These are phyloP conservation scores for Pyrenophora graminea DNA, from an alignment of 2,329 filamentous ascomycete species.

Conservation along the genomic window DNA sequence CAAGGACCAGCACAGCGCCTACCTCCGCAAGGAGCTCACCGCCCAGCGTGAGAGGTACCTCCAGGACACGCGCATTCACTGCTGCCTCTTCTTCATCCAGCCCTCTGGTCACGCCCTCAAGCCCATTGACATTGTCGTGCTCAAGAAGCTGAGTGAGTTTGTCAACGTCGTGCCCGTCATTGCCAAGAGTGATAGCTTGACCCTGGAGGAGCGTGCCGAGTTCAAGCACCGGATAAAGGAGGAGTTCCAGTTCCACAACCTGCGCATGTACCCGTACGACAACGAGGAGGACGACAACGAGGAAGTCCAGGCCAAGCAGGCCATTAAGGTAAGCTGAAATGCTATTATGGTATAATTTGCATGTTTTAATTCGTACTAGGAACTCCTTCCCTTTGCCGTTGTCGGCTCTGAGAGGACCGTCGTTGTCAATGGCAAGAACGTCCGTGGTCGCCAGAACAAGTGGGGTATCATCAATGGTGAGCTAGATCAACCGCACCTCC, in stretches of 20 bases:
- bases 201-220: constrained; percentile 88
- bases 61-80: constrained; percentile 98
- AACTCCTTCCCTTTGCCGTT: constrained; percentile 94
- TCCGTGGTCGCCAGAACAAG: constrained; percentile 96
- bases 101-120: constrained; percentile 97
- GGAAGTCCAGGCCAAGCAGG: constrained; percentile 87
- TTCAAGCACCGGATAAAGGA: constrained; percentile 99
- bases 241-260: constrained; percentile 99
- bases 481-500: neutral
- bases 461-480: constrained; percentile 92
- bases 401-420: constrained; percentile 98
- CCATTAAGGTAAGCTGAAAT: constrained; percentile 79
- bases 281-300: constrained; percentile 98
- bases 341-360: neutral
- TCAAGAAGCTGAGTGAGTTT: constrained; percentile 99
- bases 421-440: constrained; percentile 95
- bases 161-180: constrained; percentile 99
- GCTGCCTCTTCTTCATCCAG: constrained; percentile 99
- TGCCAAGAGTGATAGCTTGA: constrained; percentile 95
- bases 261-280: constrained; percentile 99
- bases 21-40: constrained; percentile 98
- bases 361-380: constrained; percentile 58
- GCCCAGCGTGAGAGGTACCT: constrained; percentile 99
- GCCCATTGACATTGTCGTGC: constrained; percentile 97
- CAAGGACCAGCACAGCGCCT: constrained; percentile 99